Conservation (phyloP, 2,329 filamentous ascomycete genomes). For the Neocatenulostroma microsporum region DNA sequence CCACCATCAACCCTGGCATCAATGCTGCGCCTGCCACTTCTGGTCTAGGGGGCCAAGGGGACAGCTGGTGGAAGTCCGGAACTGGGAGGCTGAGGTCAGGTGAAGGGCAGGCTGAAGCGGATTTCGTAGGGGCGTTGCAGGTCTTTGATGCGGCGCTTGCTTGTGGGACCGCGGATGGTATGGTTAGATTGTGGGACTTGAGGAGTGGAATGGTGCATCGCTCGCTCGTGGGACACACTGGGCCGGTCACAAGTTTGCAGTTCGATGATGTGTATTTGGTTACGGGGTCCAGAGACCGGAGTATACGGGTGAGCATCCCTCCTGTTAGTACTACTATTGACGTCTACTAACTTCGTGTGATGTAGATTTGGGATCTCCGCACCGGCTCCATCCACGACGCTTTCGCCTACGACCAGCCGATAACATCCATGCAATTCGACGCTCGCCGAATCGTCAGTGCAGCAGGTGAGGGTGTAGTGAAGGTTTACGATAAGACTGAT, state of each 20-base stretch:
- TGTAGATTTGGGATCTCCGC: constrained; percentile 93
- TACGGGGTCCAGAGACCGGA: constrained; percentile 85
- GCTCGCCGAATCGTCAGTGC: constrained; percentile 79
- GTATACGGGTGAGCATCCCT: constrained; percentile 86
- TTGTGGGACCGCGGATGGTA: constrained; percentile 92
- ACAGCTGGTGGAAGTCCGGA: constrained; percentile 13
- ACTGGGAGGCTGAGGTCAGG: constrained; percentile 55
- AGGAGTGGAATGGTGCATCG: constrained; percentile 94
- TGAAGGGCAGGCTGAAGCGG: constrained; percentile 51
- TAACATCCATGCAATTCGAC: constrained; percentile 98
- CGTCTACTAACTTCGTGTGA: not conserved
- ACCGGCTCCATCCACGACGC: constrained; percentile 93
- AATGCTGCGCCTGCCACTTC: constrained; percentile 8
- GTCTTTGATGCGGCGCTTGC: constrained; percentile 94
- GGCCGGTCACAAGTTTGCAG: constrained; percentile 85
- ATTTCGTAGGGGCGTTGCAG: constrained; percentile 91
- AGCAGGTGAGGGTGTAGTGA: constrained; percentile 86
- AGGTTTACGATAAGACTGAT: constrained; percentile 97
- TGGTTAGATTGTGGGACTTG: constrained; percentile 95
- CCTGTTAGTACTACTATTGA: constrained; percentile 1
- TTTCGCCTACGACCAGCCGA: constrained; percentile 84
- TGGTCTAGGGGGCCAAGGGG: not conserved
- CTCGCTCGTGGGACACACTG: constrained; percentile 90
- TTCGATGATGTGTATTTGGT: constrained; percentile 95
- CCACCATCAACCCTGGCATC: constrained; percentile 48